Conservation (phyloP, 2,329 filamentous ascomycete genomes). For the Coniochaeta hoffmannii region DNA sequence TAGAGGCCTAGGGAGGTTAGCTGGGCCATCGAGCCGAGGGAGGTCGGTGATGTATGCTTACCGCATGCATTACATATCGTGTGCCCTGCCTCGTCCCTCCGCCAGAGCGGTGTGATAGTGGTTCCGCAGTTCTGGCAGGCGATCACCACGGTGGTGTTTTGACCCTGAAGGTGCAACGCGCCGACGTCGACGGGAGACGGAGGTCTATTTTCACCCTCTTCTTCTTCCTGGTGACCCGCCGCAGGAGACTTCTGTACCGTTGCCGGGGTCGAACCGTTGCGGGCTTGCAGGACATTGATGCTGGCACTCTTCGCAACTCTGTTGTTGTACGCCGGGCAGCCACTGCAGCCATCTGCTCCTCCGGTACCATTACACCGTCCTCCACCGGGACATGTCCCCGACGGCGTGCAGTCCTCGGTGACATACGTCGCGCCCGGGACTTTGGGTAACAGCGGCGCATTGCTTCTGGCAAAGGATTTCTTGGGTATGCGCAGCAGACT, state of each 20-base stretch:
- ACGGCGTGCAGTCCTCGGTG: constrained; percentile 63
- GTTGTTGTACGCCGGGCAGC: constrained; percentile 97
- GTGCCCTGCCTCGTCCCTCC: constrained; percentile 87
- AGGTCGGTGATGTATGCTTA: constrained; percentile 34
- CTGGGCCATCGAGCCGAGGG: neutral
- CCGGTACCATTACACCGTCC: constrained; percentile 95
- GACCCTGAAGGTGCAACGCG: constrained; percentile 32
- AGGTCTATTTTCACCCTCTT: constrained; percentile 24
- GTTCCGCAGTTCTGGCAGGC: constrained; percentile 97
- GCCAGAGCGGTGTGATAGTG: constrained; percentile 93
- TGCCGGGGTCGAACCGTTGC: constrained; percentile 17
- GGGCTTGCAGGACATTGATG: constrained; percentile 50
- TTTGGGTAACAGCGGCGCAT: constrained; percentile 31
- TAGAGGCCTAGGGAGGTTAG: constrained; percentile 63
- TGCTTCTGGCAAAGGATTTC: constrained; percentile 29
- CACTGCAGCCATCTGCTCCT: constrained; percentile 88
- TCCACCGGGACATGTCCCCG: constrained; percentile 90
- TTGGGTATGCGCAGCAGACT: constrained; percentile 33
- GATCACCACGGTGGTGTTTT: constrained; percentile 61
- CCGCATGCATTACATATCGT: constrained; percentile 98
- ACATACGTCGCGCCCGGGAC: constrained; percentile 61
- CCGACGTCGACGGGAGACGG: constrained; percentile 40
- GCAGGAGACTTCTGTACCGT: constrained; percentile 10
- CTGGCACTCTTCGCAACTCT: constrained; percentile 82
- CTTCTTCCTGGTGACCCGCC: neutral